Evolutionary conservation across 1,139 yeast genomes (phyloP).

Genomic region (Arxiozyma slooffiae): DNA sequence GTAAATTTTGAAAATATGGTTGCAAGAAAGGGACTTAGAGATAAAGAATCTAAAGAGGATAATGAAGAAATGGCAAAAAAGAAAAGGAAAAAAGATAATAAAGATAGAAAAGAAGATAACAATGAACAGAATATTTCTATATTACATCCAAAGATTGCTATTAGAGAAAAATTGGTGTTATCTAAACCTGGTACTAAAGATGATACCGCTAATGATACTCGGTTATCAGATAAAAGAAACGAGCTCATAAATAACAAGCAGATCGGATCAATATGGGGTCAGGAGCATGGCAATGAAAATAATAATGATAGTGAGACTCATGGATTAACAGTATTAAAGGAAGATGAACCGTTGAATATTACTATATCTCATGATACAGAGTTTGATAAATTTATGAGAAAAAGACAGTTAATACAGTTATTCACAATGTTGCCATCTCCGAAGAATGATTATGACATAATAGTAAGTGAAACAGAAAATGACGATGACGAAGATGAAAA

Average conservation of each 20-base stretch:
- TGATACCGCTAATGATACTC: neutral
- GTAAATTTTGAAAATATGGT: slow-evolving; percentile 40
- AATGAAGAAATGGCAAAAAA: slow-evolving; percentile 7
- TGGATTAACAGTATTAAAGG: neutral
- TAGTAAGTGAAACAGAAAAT: slow-evolving; percentile 24
- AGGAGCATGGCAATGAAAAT: neutral
- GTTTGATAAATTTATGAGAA: slow-evolving; percentile 1
- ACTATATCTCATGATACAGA: neutral
- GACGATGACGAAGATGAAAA: slow-evolving; percentile 5
- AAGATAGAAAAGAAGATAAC: slow-evolving; percentile 12
- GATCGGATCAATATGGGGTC: slow-evolving; percentile 4
- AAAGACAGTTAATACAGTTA: slow-evolving; percentile 16
- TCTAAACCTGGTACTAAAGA: slow-evolving; percentile 9
- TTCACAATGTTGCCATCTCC: slow-evolving; percentile 45
- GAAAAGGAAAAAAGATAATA: slow-evolving; percentile 15
- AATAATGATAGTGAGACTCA: neutral
- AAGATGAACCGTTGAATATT: neutral
- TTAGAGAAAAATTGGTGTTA: neutral
- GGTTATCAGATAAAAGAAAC: neutral
- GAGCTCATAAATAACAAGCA: slow-evolving; percentile 3
- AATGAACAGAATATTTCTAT: neutral
- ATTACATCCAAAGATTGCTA: neutral
- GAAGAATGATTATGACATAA: slow-evolving; percentile 49
- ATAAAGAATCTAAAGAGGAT: slow-evolving; percentile 28
- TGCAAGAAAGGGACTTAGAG: slow-evolving; percentile 40